A percentile compares a stretch with the other conserved stretches of the same genome.
Evolutionary conservation across 805 yeast genomes (phyloP).

Genomic region (Candida arabinofermentans): DNA sequence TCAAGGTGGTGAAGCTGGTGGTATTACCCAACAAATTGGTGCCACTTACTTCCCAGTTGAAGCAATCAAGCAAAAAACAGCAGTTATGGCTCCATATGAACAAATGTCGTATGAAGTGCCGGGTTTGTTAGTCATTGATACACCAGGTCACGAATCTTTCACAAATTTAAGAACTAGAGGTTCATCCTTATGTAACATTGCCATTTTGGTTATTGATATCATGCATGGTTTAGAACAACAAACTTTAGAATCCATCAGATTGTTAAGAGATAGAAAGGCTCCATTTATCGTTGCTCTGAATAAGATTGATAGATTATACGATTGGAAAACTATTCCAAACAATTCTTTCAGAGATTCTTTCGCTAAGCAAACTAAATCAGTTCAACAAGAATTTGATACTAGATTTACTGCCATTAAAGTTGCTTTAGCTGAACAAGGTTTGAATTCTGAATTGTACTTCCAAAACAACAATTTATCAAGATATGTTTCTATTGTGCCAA

Average conservation of each 20-base stretch:
- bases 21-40: slow-evolving; percentile 99
- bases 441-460: slow-evolving; percentile 94
- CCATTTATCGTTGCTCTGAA: slow-evolving; percentile 96
- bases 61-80: slow-evolving; percentile 86
- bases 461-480: slow-evolving; percentile 91
- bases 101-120: slow-evolving; percentile 90
- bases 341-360: slow-evolving; percentile 95
- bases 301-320: slow-evolving; percentile 96
- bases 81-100: slow-evolving; percentile 83
- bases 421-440: slow-evolving; percentile 95
- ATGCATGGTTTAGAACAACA: slow-evolving; percentile 99
- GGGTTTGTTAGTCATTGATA: slow-evolving; percentile 93
- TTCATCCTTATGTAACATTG: slow-evolving; percentile 98
- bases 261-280: slow-evolving; percentile 94
- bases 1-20: slow-evolving; percentile 99
- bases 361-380: slow-evolving; percentile 75
- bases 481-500: slow-evolving; percentile 94
- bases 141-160: slow-evolving; percentile 99
- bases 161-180: slow-evolving; percentile 97
- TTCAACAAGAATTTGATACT: slow-evolving; percentile 87
- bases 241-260: slow-evolving; percentile 88
- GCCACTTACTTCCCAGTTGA: slow-evolving; percentile 99
- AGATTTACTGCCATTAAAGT: slow-evolving; percentile 81
- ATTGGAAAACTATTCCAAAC: slow-evolving; percentile 88
- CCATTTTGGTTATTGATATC: slow-evolving; percentile 95